Evolutionary conservation across 2,329 filamentous ascomycete genomes (phyloP).

Genomic region (Emericellopsis atlantica): DNA sequence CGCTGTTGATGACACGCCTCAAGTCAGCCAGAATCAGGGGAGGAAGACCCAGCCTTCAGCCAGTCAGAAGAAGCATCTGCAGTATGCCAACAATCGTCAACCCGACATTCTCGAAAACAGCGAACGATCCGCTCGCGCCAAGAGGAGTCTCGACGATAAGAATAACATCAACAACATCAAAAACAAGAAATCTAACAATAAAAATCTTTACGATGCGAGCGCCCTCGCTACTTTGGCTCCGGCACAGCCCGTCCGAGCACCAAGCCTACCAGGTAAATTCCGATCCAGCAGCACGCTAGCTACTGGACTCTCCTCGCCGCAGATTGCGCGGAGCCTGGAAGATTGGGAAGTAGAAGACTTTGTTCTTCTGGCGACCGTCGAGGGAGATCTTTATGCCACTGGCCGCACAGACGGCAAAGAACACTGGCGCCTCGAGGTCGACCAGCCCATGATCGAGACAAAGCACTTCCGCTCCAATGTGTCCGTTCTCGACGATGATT

Average conservation of each 20-base stretch:
- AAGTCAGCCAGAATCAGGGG: conserved; percentile 10
- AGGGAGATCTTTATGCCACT: conserved; percentile 86
- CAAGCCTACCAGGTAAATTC: conserved; percentile 52
- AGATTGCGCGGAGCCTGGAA: conserved; percentile 90
- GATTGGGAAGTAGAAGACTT: conserved; percentile 99
- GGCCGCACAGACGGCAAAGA: conserved; percentile 76
- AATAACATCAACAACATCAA: conserved; percentile 19
- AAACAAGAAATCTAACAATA: conserved; percentile 13
- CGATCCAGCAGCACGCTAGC: conserved; percentile 41
- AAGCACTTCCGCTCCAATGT: conserved; percentile 63
- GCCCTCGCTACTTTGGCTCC: conserved; percentile 97
- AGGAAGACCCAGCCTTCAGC: conserved; percentile 7
- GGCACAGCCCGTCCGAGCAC: conserved; percentile 91
- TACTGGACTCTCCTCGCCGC: conserved; percentile 66
- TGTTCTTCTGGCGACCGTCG: conserved; percentile 98
- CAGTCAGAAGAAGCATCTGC: conserved; percentile 9
- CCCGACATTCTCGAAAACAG: conserved; percentile 6
- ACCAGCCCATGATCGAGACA: conserved; percentile 83
- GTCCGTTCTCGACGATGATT: conserved; percentile 45
- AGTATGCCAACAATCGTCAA: conserved; percentile 2
- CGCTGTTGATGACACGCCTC: conserved; percentile 13
- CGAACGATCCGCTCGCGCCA: conserved; percentile 4
- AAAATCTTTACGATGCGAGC: conserved; percentile 62
- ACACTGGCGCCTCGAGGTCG: conserved; percentile 75
- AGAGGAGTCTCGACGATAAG: conserved; percentile 5